Conservation (phyloP, 148 eudicot species). For the Rhododendron mucronatum region DNA sequence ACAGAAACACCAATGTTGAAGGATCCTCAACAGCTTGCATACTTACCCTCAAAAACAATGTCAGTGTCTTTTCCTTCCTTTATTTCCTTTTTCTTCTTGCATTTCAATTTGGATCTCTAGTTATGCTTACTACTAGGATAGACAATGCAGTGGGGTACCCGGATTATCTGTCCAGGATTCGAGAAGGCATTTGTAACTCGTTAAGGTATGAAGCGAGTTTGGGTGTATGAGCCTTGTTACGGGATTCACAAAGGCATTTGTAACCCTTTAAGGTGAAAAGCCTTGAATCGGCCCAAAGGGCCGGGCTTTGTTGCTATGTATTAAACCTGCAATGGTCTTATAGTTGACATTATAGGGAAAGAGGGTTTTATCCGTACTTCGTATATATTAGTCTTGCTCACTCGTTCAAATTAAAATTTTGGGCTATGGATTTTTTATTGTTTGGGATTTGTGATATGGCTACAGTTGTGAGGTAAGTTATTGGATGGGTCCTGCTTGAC, state of each 20-base stretch:
- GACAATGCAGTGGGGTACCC: background rate
- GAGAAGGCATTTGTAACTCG: background rate
- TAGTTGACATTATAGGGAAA: background rate
- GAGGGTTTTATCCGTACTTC: background rate
- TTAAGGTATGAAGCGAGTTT: background rate
- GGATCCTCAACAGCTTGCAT: constrained; percentile 17
- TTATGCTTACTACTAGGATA: background rate
- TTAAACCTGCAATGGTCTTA: background rate
- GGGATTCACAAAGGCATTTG: background rate
- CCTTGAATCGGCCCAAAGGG: background rate
- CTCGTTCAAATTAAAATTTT: background rate
- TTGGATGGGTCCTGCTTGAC: background rate
- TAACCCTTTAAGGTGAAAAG: background rate
- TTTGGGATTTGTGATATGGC: background rate
- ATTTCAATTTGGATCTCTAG: background rate
- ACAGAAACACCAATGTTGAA: constrained; percentile 8
- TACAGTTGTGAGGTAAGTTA: background rate
- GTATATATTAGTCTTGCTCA: background rate
- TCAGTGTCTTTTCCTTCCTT: background rate
- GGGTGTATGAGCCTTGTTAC: background rate
- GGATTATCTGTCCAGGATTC: background rate
- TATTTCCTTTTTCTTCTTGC: background rate
- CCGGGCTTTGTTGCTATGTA: background rate
- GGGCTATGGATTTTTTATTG: background rate
- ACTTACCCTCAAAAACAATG: constrained; percentile 6